Percentiles rank a stretch among this genome's conserved stretches.
phyloP scores from a whole-genome alignment of 202 grass and related monocot species.

The Bolboschoenoplectus hybrid region DNA sequence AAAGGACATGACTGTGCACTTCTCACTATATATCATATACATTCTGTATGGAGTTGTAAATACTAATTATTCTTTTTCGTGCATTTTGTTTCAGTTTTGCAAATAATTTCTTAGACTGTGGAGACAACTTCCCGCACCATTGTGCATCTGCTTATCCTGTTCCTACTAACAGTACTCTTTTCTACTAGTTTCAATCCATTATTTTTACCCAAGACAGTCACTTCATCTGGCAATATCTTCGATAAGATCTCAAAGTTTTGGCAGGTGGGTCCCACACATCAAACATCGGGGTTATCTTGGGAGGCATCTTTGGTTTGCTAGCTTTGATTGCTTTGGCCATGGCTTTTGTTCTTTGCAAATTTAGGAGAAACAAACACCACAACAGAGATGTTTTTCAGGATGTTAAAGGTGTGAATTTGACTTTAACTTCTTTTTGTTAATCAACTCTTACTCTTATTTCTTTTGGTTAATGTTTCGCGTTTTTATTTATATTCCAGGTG shows the following conservation, averaged over 20 bases:
- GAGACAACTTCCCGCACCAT: constrained; percentile 20
- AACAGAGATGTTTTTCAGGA: constrained; percentile 71
- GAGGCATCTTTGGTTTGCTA: constrained; percentile 60
- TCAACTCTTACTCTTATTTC: not conserved
- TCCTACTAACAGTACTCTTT: constrained; percentile 35
- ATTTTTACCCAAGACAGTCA: not conserved
- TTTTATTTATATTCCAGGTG: constrained; percentile 52
- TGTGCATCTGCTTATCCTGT: constrained; percentile 33
- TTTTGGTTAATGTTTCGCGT: constrained; percentile 4
- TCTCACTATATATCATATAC: not conserved
- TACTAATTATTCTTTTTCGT: not conserved
- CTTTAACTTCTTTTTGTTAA: not conserved
- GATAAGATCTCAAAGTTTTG: not conserved
- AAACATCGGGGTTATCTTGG: constrained; percentile 62
- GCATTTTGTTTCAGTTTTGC: constrained; percentile 44
- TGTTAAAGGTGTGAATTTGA: constrained; percentile 66
- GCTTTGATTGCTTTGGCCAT: constrained; percentile 53
- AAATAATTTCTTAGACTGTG: constrained; percentile 49
- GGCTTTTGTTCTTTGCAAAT: constrained; percentile 63
- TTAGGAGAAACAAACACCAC: constrained; percentile 56
- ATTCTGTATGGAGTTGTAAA: not conserved
- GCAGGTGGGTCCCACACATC: constrained; percentile 56
- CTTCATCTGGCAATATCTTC: not conserved
- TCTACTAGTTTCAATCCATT: not conserved
- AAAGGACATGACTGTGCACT: not conserved